Evolutionary conservation across 257 asterid species (phyloP), one percentile per base, ranked within the genome.

Genomic region (Lycium ferocissimum): DNA sequence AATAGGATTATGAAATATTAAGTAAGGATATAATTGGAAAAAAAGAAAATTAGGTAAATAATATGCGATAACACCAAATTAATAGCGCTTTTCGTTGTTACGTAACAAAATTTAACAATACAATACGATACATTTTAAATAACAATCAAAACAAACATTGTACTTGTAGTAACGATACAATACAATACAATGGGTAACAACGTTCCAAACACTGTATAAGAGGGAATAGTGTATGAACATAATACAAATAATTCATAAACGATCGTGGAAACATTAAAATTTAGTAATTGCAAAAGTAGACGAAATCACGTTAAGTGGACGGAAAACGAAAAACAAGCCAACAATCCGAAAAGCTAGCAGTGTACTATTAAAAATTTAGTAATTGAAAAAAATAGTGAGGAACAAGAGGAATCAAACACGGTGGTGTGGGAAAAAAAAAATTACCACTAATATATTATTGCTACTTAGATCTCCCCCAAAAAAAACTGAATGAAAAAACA

Each of bases 281-380:
- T 20, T 20, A 47, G 7, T 20, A 9, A 11, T 47, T 5, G 58
- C 59, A 22, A 20, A 75, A 22, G 10, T 6, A 51, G 81, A 76
- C 81, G 13, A 6, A 51, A 49, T 5, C 63, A 76, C 81, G 22
- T 76, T 62, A 76, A 76, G 8, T 51, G 63, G 81, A 76, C 63
- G 82, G 82, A 51, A 76, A 51, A 51, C 1, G 22, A 22, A 76
- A 76, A 76, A 76, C 63, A 76, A 76, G 45, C 63, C 63, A 76
- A 14, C 47, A 11, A 38, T 13, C 9, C 12, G 3, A 76, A 76
- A 76, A 51, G 82, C 82, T 22, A 22, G 12, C 62, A 12, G 20
- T 18, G 2, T 5, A 22, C n/a, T 11, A 22, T 22, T 51, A 76
- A 38, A 12, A 22, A 76, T 51, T 49, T 22, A 49, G 81, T 75